Percentiles rank a stretch among this genome's conserved stretches.
Evolutionary conservation across 176 grass and related monocot species (phyloP).

Genomic region (Rhynchospora tenuis): DNA sequence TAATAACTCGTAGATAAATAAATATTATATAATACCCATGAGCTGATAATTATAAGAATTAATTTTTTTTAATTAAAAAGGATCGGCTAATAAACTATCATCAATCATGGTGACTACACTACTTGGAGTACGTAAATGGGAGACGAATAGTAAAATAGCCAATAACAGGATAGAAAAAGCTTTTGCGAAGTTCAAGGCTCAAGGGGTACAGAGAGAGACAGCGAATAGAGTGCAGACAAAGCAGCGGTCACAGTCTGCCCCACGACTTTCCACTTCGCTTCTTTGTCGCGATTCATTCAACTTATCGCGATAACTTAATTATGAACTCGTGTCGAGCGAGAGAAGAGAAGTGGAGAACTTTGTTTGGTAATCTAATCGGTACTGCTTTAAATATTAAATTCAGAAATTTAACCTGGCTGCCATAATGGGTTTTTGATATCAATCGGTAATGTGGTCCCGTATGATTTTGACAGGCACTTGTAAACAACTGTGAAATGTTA

Average conservation of each 20-base stretch:
- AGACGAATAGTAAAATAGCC: neutral
- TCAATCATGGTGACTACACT: too few relatives aligned
- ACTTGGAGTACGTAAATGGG: too few relatives aligned
- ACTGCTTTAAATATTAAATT: neutral
- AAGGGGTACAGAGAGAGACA: conserved; percentile 11
- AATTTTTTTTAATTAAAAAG: too few relatives aligned
- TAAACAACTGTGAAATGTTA: neutral
- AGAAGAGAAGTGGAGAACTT: neutral
- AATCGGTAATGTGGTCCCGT: neutral
- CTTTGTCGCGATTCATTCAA: neutral
- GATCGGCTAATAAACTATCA: too few relatives aligned
- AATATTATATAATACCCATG: too few relatives aligned
- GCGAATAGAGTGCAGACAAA: conserved; percentile 30
- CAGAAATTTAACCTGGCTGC: neutral
- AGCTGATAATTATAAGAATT: too few relatives aligned
- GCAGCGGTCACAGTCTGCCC: conserved; percentile 23
- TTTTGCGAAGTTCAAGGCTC: conserved; percentile 11
- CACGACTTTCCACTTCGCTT: neutral
- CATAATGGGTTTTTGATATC: conserved; percentile 2
- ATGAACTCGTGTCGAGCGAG: neutral
- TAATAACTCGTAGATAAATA: too few relatives aligned
- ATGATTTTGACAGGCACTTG: neutral
- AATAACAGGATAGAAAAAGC: neutral
- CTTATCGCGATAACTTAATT: neutral
- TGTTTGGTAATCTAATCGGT: neutral